phyloP scores from a whole-genome alignment of 2,329 filamentous ascomycete species.

The Colletotrichum tofieldiae region DNA sequence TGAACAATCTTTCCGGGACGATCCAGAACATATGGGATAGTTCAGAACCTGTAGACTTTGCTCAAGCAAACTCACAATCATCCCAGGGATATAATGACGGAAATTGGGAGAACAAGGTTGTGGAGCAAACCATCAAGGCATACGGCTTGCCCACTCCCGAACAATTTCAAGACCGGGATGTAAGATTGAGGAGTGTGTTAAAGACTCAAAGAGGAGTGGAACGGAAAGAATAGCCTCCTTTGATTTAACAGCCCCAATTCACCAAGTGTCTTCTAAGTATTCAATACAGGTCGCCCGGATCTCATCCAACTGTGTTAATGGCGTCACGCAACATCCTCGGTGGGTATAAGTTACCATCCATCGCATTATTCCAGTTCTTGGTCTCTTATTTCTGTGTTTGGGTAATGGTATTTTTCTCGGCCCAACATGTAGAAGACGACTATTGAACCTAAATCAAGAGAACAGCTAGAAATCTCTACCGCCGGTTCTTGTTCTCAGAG shows the following conservation, averaged over 20 bases:
- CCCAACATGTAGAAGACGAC: no score
- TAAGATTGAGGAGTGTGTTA: not conserved
- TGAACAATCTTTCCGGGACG: slow-evolving; percentile 14
- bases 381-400: no score
- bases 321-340: no score
- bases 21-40: slow-evolving; percentile 15
- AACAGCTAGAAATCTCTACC: no score
- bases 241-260: not conserved
- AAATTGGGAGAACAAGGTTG: slow-evolving; percentile 4
- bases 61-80: not conserved
- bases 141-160: slow-evolving; percentile 8
- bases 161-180: not conserved
- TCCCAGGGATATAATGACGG: no score
- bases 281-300: not conserved
- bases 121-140: slow-evolving; percentile 11
- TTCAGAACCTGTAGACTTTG: not conserved
- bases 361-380: no score
- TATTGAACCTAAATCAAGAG: no score
- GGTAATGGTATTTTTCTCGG: no score
- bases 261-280: not conserved
- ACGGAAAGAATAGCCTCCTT: not conserved
- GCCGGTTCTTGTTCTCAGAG: no score
- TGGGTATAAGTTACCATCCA: not conserved
- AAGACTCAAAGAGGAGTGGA: not conserved
- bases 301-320: not conserved